These are phyloP conservation scores for Salvia splendens DNA, from an alignment of 257 asterid species.

Conservation along the genomic window DNA sequence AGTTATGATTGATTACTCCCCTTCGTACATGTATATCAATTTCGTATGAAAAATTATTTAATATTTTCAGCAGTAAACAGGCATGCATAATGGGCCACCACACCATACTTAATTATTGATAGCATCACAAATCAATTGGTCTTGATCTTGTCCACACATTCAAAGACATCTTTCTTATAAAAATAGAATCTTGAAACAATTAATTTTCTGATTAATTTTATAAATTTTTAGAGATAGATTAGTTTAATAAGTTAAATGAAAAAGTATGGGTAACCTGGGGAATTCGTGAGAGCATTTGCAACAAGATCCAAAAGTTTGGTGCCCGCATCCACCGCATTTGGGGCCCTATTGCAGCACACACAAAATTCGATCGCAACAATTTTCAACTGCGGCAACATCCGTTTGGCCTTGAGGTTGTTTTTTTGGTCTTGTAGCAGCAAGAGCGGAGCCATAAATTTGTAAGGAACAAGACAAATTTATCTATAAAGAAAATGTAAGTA, in stretches of 20 bases:
- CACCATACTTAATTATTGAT: constrained; percentile 24
- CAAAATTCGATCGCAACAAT: too few relatives aligned
- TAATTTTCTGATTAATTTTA: background rate
- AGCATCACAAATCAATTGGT: constrained; percentile 31
- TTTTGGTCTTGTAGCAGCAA: too few relatives aligned
- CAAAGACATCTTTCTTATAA: constrained; percentile 32
- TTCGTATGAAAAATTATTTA: background rate
- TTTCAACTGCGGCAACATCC: too few relatives aligned
- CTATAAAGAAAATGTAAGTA: too few relatives aligned
- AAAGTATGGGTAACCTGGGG: background rate
- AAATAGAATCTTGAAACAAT: constrained; percentile 15
- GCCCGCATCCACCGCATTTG: too few relatives aligned
- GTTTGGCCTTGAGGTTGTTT: too few relatives aligned
- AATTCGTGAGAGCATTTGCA: background rate
- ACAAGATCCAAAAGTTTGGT: too few relatives aligned
- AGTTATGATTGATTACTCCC: too few relatives aligned
- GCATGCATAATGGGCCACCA: constrained; percentile 25
- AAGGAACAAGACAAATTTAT: too few relatives aligned
- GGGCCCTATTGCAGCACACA: too few relatives aligned
- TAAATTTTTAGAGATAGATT: background rate
- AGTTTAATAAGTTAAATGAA: background rate
- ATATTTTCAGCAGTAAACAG: background rate
- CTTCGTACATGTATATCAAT: constrained; percentile 16
- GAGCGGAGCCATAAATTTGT: too few relatives aligned
- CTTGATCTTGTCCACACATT: constrained; percentile 39